These are phyloP conservation scores for Corymbia maculata DNA, from an alignment of 345 rosid species.

Conservation along the genomic window DNA sequence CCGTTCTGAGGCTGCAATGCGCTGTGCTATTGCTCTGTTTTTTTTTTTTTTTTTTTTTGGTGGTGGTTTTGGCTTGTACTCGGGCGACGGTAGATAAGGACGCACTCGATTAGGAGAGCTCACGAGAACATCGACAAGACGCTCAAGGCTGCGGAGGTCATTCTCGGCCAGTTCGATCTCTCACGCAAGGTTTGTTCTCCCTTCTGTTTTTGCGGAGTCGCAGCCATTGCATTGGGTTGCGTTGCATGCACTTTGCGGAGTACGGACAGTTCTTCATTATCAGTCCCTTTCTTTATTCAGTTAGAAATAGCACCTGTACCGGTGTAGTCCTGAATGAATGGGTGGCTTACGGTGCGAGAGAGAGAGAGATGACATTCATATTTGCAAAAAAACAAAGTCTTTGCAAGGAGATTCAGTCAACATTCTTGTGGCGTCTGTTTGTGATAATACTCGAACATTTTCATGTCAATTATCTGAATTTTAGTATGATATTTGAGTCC, in stretches of 20 bases:
- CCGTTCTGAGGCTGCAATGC: background rate
- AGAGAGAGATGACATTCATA: background rate
- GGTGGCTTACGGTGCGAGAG: background rate
- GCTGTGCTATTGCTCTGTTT: background rate
- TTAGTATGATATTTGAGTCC: background rate
- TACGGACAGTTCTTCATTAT: background rate
- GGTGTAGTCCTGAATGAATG: background rate
- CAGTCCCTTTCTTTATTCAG: background rate
- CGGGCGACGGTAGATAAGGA: constrained; percentile 48
- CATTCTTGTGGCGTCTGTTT: background rate
- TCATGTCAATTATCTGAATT: background rate
- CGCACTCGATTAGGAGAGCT: constrained; percentile 82
- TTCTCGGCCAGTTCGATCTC: constrained; percentile 71
- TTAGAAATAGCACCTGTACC: background rate
- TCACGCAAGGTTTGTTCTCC: constrained; percentile 49
- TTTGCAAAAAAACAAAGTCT: background rate
- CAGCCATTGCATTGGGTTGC: background rate
- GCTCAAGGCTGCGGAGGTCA: constrained; percentile 63
- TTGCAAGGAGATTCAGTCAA: background rate
- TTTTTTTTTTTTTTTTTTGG: background rate
- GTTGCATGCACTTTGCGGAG: background rate
- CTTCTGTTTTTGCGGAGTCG: background rate
- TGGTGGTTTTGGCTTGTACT: background rate
- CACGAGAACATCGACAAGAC: constrained; percentile 91
- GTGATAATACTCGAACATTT: background rate